Base-by-base conservation (phyloP, 345 rosid species). In the Lepidium aucheri region DNA sequence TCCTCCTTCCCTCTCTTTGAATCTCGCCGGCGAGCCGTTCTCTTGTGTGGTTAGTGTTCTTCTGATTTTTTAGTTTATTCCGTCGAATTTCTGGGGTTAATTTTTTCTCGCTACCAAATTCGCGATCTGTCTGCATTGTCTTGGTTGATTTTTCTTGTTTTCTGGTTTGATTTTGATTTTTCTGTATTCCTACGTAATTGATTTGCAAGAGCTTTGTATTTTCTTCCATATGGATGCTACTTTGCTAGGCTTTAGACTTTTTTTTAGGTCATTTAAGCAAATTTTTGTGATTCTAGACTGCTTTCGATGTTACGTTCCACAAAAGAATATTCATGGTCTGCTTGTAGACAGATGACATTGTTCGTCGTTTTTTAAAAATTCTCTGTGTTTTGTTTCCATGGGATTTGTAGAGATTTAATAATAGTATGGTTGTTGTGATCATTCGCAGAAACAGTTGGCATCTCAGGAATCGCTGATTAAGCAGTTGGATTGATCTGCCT, bases 21-120 rank as follows among this genome's bases (percentile, higher is more conserved):
- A 59, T 59, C 72, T 73, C 62, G 45, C 72, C 67, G 72, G 67
- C 76, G 61, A 65, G 67, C 54, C 71, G 35, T 63, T 64, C 54
- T 65, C 70, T 49, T 55, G 13, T 22, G 76, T 73, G 71, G 76
- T 65, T 17, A 72, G 76, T 58, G 71, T 65, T 51, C 51, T 56
- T 49, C 7, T 45, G 5, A 36, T 32, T 4, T 9, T 15, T 10
- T 34, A 4, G 5, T 26, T 5, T 26, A 26, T 39, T 17, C 0
- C 8, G 17, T 7, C 14, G 16, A 60, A 1, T 52, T 53, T 52
- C 50, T 20, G 36, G 9, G 16, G 33, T 68, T 36, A 1, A 8
- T 55, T 46, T 22, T 57, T n/a, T 20, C 43, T 53, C 6, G 36
- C 5, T 71, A 12, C 4, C 20, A 7, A 47, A 39, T 47, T 64